Evolutionary conservation across 192 early-diverging fungal genomes (phyloP).

Genomic region (Dimargaris cristalligena): DNA sequence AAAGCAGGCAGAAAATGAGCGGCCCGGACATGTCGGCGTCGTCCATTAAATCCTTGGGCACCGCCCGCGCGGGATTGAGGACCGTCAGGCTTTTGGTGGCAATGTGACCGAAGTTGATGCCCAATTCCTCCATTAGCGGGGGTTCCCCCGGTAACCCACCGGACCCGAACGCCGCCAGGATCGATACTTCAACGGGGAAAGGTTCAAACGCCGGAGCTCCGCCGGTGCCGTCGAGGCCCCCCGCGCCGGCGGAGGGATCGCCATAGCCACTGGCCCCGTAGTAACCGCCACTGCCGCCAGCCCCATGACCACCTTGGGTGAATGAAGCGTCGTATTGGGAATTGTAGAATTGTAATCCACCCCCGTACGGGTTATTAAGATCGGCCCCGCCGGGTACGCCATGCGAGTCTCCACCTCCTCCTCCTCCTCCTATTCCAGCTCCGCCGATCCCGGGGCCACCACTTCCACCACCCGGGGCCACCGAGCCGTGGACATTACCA

Average conservation of each 20-base stretch:
- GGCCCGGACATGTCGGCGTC: slow-evolving; percentile 95
- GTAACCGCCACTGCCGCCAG: too few relatives aligned
- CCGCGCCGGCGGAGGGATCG: too few relatives aligned
- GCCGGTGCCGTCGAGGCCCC: too few relatives aligned
- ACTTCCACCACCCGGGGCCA: not conserved
- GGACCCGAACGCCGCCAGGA: slow-evolving; percentile 67
- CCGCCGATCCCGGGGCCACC: not conserved
- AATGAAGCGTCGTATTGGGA: too few relatives aligned
- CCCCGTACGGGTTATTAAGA: not conserved
- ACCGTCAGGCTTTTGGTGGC: slow-evolving; percentile 70
- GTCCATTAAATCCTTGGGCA: slow-evolving; percentile 76
- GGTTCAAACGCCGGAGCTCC: not conserved
- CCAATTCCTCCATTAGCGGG: slow-evolving; percentile 88
- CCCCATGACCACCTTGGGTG: too few relatives aligned
- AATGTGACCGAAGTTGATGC: slow-evolving; percentile 88
- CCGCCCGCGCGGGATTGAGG: slow-evolving; percentile 61
- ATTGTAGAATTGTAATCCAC: too few relatives aligned
- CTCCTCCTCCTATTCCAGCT: not conserved
- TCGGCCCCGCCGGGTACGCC: not conserved
- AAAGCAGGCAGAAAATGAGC: slow-evolving; percentile 72
- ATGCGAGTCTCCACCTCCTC: too few relatives aligned
- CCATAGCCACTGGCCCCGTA: too few relatives aligned
- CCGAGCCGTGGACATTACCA: not conserved
- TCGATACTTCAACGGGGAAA: slow-evolving; percentile 28
- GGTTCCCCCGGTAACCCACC: slow-evolving; percentile 86